Evolutionary conservation across 2,329 filamentous ascomycete species (phyloP), one percentile per base, ranked within the genome.

Genomic region (Dothidotthia symphoricarpi): DNA sequence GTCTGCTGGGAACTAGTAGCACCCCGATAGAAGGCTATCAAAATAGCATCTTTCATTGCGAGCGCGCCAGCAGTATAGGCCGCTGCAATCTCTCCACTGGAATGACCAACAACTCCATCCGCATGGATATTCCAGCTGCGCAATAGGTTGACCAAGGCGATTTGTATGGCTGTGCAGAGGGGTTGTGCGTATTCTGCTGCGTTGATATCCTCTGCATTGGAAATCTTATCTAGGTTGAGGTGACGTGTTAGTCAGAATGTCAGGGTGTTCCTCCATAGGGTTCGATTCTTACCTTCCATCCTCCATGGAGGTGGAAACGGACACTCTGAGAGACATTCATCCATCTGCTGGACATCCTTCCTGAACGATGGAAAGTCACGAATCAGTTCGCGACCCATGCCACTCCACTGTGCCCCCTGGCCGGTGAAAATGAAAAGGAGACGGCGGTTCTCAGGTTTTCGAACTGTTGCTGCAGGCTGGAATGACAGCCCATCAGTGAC

Each of bases 51-150:
- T 12, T 24, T 13, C 3, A 32, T 31, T 1, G 51, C 60, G 3
- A 49, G n/a, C 17, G 16, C 51, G 1, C 63, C 65, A 9, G 54
- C 57, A 7, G 57, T 57, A 16, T 71, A 69, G 3, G 64, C 55
- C 0, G 68, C 69, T 0, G 64, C 69, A 8, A 70, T 67, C 40
- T 72, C 69, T 4, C 69, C 69, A 10, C 67, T 59, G 0, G 66
- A 69, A 34, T 72, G 69, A 3, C 69, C 69, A 15, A 53, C 42
- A 1, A 61, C 57, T 2, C 47, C 39, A n/a, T 26, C 15, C 1
- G 55, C 49, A 3, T 28, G 12, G 11, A 61, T 32, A 1, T 43
- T 43, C 14, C 47, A 1, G n/a, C 28, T 9, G 3, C 19, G 15
- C 29, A 47, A 10, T 31, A 25, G 3, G 15, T 57, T 45, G 0